A percentile compares a stretch with the other conserved stretches of the same genome.
Evolutionary conservation across 352 stramenopile species (phyloP).

Genomic region (Globisporangium nodosum): DNA sequence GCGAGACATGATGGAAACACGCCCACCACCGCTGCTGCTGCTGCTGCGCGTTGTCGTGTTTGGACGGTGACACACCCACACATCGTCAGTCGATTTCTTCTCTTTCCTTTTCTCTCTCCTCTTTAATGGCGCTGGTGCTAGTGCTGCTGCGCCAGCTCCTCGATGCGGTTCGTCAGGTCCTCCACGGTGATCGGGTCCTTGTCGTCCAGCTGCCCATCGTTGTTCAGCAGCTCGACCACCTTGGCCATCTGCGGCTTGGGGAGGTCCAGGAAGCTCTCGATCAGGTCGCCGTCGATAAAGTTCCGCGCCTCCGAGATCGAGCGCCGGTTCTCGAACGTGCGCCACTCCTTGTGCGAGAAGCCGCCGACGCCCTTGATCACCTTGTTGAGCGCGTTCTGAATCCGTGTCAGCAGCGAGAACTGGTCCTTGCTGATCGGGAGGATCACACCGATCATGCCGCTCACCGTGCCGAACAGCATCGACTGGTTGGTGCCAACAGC

Average conservation of each 20-base stretch:
- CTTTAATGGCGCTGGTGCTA: conserved; percentile 11
- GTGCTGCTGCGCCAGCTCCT: conserved; percentile 76
- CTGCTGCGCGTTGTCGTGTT: too few relatives aligned
- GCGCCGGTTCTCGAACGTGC: conserved; percentile 90
- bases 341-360: conserved; percentile 91
- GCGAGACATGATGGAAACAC: too few relatives aligned
- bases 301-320: conserved; percentile 79
- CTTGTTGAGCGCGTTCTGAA: conserved; percentile 88
- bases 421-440: conserved; percentile 89
- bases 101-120: too few relatives aligned
- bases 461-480: conserved; percentile 94
- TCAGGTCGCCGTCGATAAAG: conserved; percentile 95
- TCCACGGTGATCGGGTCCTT: conserved; percentile 58
- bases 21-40: too few relatives aligned
- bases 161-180: conserved; percentile 56
- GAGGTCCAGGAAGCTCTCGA: conserved; percentile 95
- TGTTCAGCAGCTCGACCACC: conserved; percentile 91
- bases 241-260: conserved; percentile 84
- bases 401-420: conserved; percentile 87
- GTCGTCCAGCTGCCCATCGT: conserved; percentile 69
- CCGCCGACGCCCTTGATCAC: conserved; percentile 90
- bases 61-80: too few relatives aligned
- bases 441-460: conserved; percentile 94
- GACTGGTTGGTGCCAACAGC: conserved; percentile 23
- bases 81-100: too few relatives aligned